Percentiles rank a stretch among this genome's conserved stretches.
phyloP scores from a whole-genome alignment of 306 rosid genomes.

The Citrullus colocynthis region DNA sequence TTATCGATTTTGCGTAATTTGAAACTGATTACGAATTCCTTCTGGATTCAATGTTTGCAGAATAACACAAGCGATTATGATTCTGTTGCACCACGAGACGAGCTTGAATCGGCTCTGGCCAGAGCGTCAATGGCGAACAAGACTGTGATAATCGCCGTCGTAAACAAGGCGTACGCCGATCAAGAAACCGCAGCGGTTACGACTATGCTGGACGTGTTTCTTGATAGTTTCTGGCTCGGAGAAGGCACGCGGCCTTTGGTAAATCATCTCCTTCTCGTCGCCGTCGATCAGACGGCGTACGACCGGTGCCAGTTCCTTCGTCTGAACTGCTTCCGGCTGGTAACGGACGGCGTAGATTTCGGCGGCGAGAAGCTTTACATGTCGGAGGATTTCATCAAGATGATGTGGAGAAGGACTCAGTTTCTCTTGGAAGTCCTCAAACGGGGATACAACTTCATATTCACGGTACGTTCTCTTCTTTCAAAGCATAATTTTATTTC shows the following conservation, averaged over 20 bases:
- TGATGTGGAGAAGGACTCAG: slow-evolving; percentile 74
- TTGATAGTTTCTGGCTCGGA: slow-evolving; percentile 61
- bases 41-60: background rate
- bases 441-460: slow-evolving; percentile 58
- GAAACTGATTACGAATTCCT: background rate
- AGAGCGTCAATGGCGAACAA: slow-evolving; percentile 51
- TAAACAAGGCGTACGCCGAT: slow-evolving; percentile 56
- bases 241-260: slow-evolving; percentile 35
- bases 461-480: slow-evolving; percentile 34
- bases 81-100: slow-evolving; percentile 14
- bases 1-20: background rate
- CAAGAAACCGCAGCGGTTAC: slow-evolving; percentile 26
- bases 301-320: slow-evolving; percentile 40
- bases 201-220: slow-evolving; percentile 65
- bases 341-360: slow-evolving; percentile 46
- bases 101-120: slow-evolving; percentile 26
- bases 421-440: slow-evolving; percentile 50
- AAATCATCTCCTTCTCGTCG: slow-evolving; percentile 44
- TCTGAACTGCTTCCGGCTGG: slow-evolving; percentile 40
- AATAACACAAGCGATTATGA: background rate
- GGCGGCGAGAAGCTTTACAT: slow-evolving; percentile 49
- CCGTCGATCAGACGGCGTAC: slow-evolving; percentile 57
- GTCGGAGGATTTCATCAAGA: slow-evolving; percentile 57
- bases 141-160: slow-evolving; percentile 45
- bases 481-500: background rate